Evolutionary conservation across 805 yeast species (phyloP), one percentile per base, ranked within the genome.

Genomic region (Candida endomychidarum): DNA sequence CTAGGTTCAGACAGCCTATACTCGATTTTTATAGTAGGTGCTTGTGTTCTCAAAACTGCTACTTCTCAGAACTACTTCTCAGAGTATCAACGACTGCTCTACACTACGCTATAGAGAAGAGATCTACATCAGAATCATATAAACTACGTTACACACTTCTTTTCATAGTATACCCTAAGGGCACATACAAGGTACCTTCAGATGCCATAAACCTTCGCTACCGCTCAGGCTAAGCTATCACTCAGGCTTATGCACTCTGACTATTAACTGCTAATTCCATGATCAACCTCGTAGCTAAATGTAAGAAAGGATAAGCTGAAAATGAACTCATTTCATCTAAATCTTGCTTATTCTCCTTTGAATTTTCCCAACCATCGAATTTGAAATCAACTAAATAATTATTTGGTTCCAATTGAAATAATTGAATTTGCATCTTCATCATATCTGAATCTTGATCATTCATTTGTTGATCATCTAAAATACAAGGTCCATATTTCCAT

Each of bases 211-310:
- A n/a, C n/a, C n/a, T n/a, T n/a, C n/a, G n/a, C n/a, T n/a, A n/a
- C n/a, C n/a, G n/a, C n/a, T n/a, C n/a, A n/a, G n/a, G n/a, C n/a
- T n/a, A n/a, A n/a, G n/a, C n/a, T n/a, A 23, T 23, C 26, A 23
- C n/a, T n/a, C n/a, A n/a, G n/a, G n/a, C 8, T 20, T 37, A 37
- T 8, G 16, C 21, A 34, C 71, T 72, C 51, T 88, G 96, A 54
- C 91, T 81, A 57, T 91, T 93, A 12, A 93, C 98, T 1, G 99
- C 99, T 49, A 91, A 72, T 62, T 91, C 98, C 96, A 91, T 89
- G 47, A 91, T 91, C 48, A 91, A 74, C 55, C 89, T 71, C 2
- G 98, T 91, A 30, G 97, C 91, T 54, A 91, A 69, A 61, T 93
- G 96, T 54, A 93, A 69, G 61, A 91, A 91, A 21, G 99, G 98